Base-by-base conservation (phyloP, 169 alveolate genomes). In the Plasmodium berghei region DNA sequence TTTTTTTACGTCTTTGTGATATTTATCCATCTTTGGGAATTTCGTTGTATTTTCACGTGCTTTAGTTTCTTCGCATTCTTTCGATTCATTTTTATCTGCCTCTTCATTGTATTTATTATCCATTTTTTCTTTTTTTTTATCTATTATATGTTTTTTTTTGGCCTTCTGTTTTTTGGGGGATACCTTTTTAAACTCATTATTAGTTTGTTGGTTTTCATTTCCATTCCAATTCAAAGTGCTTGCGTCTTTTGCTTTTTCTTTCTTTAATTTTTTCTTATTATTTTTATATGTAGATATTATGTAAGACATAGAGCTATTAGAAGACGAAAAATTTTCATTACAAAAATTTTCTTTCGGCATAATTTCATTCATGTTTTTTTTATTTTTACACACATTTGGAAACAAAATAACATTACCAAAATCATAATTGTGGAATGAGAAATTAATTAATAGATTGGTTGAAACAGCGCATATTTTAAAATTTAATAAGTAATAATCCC, bases 331-430 rank as follows among this genome's bases (percentile, higher is more conserved):
- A 40, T 72, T 56, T 9, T 80, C 83, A 5, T 42, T 45, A n/a
- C 12, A 34, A 24, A 16, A 5, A 26, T 54, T 62, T 9, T 80
- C 72, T 69, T 12, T 34, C 8, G 42, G 42, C 42, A 34, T 34
- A 24, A 45, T 20, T 20, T 34, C 56, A 12, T 46, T 59, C n/a
- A 20, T 80, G 28, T 42, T 49, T 40, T 67, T 80, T 22, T n/a
- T 28, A 24, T 28, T 46, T 62, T 80, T 71, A 55, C 69, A 63
- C 28, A 66, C 4, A 55, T 54, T 48, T 24, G 90, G 90, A 61
- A 80, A 80, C 59, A 80, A 80, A 9, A 80, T 64, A 66, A 66
- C 72, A 55, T 80, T 80, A 16, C 90, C 90, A 80, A 80, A 80
- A 61, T 80, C 83, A 80, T 66, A 80, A 55, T 67, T 80, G 63